Base-by-base conservation (phyloP, 2,329 filamentous ascomycete genomes). In the Xylaria sp. region DNA sequence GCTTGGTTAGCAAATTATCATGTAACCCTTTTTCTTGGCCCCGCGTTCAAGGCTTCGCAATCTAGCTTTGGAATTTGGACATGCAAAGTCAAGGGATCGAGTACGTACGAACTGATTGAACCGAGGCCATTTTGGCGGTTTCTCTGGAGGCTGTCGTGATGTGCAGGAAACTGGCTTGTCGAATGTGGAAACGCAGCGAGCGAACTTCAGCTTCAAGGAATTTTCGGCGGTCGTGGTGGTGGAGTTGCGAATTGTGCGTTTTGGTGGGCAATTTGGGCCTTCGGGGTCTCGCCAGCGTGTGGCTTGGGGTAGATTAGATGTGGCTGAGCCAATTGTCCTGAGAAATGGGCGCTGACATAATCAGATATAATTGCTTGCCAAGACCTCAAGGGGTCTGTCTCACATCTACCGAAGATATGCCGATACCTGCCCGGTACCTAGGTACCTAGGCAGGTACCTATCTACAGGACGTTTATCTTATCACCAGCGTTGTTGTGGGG, bases 311-410 rank as follows among this genome's bases (percentile, higher is more conserved):
- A 17, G 15, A 25, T 57, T 57, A 23, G 15, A 25, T 57, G 61
- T 58, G 64, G 54, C 52, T 49, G n/a, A 54, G 58, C 38, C 17
- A 11, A 21, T 14, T 38, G 33, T 25, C 28, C 9, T 5, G 28
- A 9, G 9, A 4, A 9, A 14, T 38, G 6, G 31, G 2, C 19
- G 7, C n/a, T 46, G 2, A 31, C n/a, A n/a, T n/a, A 94, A 90
- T 57, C n/a, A 9, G n/a, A 23, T 50, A n/a, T n/a, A n/a, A n/a
- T n/a, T n/a, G n/a, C n/a, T n/a, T n/a, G n/a, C n/a, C n/a, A n/a
- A n/a, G n/a, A n/a, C n/a, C n/a, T n/a, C n/a, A n/a, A n/a, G n/a
- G n/a, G n/a, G n/a, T n/a, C n/a, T n/a, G n/a, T n/a, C n/a, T n/a
- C n/a, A n/a, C n/a, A n/a, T n/a, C n/a, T n/a, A 37, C 63, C 63